These are phyloP conservation scores for Obelidium mucronatum DNA, from an alignment of 192 early-diverging fungal species.

Conservation along the genomic window DNA sequence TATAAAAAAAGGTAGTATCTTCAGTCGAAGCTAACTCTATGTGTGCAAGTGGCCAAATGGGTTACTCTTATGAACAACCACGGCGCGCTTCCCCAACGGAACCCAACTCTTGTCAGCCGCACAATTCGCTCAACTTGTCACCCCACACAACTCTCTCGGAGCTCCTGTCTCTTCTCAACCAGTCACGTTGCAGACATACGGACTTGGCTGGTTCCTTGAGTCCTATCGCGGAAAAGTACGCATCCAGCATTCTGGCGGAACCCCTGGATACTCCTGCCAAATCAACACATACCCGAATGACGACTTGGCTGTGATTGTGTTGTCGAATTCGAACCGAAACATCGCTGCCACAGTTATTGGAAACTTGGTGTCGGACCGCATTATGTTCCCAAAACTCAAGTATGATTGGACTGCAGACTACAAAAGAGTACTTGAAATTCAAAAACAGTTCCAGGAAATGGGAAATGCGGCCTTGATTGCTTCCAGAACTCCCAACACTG, in stretches of 20 bases:
- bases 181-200: background rate
- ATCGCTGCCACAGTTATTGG: background rate
- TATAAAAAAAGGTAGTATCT: too few species aligned
- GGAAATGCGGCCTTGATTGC: background rate
- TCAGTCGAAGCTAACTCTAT: background rate
- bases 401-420: background rate
- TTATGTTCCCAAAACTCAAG: background rate
- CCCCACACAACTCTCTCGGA: background rate
- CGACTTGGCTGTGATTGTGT: slow-evolving; percentile 21
- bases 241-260: slow-evolving; percentile 5
- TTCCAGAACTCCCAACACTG: background rate
- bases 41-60: slow-evolving; percentile 21
- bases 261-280: slow-evolving; percentile 5
- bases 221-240: slow-evolving; percentile 20
- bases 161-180: background rate
- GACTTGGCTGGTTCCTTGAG: slow-evolving; percentile 22
- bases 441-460: background rate
- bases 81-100: slow-evolving; percentile 14
- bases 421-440: background rate
- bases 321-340: slow-evolving; percentile 9
- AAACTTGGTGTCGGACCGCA: background rate
- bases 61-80: slow-evolving; percentile 14
- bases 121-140: background rate
- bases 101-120: background rate
- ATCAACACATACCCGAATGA: slow-evolving; percentile 21